These are phyloP conservation scores for Nemania sp. DNA, from an alignment of 2,329 filamentous ascomycete species.

Conservation along the genomic window DNA sequence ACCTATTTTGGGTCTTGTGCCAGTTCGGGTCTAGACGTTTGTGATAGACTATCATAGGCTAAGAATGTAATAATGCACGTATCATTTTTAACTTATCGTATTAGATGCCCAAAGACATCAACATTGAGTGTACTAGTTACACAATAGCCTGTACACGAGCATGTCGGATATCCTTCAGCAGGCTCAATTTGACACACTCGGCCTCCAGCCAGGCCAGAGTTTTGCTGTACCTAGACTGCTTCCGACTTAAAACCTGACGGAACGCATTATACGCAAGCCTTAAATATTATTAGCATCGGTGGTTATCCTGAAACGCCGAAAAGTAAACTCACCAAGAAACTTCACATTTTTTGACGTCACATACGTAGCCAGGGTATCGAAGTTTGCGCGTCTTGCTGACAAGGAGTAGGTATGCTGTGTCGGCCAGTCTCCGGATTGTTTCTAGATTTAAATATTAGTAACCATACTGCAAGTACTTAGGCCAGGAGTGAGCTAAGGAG, in stretches of 20 bases:
- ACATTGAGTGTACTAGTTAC: slow-evolving; percentile 11
- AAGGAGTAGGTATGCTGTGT: slow-evolving; percentile 73
- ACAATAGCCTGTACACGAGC: slow-evolving; percentile 42
- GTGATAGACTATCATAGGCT: too few species aligned
- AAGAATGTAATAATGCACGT: too few species aligned
- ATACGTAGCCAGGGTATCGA: slow-evolving; percentile 65
- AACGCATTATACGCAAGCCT: slow-evolving; percentile 81
- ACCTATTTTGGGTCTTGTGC: too few species aligned
- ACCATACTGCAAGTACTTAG: neutral
- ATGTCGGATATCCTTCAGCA: slow-evolving; percentile 50
- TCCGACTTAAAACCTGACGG: slow-evolving; percentile 71
- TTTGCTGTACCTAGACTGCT: slow-evolving; percentile 75
- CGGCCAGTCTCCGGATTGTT: slow-evolving; percentile 74
- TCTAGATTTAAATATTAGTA: slow-evolving; percentile 53
- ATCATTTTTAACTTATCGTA: too few species aligned
- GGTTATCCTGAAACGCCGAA: neutral
- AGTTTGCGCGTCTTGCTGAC: slow-evolving; percentile 63
- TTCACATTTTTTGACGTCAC: slow-evolving; percentile 70
- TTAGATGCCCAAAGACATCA: neutral
- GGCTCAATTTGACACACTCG: slow-evolving; percentile 57
- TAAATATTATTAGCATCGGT: slow-evolving; percentile 32
- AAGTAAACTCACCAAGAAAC: slow-evolving; percentile 66
- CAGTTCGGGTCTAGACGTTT: too few species aligned
- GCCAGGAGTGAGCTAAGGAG: neutral
- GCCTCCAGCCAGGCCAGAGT: slow-evolving; percentile 76